Percentiles rank a stretch among this genome's conserved stretches.
These are phyloP conservation scores for Akanthomyces dipterigenus DNA, from an alignment of 2,329 filamentous ascomycete species.

Conservation along the genomic window DNA sequence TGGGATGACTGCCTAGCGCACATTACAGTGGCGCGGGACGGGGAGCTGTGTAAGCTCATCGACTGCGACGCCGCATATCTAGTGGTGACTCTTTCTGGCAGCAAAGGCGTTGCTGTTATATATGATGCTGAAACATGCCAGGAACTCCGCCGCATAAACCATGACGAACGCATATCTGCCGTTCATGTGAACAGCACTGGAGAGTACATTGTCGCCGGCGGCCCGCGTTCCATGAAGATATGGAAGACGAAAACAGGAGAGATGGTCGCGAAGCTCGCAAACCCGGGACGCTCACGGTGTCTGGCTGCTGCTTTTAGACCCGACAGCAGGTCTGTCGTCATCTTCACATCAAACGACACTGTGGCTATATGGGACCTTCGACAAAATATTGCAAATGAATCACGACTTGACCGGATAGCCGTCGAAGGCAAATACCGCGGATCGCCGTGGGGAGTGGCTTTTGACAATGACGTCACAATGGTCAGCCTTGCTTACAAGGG, in stretches of 20 bases:
- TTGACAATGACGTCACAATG: background rate
- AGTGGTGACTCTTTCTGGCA: background rate
- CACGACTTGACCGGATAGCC: background rate
- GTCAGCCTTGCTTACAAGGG: background rate
- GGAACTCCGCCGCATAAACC: background rate
- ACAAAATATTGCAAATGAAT: background rate
- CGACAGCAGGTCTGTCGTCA: background rate
- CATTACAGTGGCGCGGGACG: background rate
- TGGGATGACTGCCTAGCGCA: constrained; percentile 2
- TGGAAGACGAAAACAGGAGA: background rate
- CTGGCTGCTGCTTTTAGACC: background rate
- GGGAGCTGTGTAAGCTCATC: background rate
- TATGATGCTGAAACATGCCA: constrained; percentile 3
- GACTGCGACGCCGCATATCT: background rate
- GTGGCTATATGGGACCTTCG: background rate
- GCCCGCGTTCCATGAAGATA: background rate
- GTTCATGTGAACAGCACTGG: background rate
- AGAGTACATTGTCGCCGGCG: background rate
- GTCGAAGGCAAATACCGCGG: background rate
- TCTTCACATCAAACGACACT: background rate
- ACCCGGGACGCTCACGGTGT: background rate
- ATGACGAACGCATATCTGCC: background rate
- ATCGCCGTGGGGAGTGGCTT: background rate
- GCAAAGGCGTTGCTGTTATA: background rate
- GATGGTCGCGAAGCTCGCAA: background rate